Percentiles rank a stretch among this genome's conserved stretches.
Evolutionary conservation across 257 asterid genomes (phyloP).

Genomic region (Nicotiana otophora): DNA sequence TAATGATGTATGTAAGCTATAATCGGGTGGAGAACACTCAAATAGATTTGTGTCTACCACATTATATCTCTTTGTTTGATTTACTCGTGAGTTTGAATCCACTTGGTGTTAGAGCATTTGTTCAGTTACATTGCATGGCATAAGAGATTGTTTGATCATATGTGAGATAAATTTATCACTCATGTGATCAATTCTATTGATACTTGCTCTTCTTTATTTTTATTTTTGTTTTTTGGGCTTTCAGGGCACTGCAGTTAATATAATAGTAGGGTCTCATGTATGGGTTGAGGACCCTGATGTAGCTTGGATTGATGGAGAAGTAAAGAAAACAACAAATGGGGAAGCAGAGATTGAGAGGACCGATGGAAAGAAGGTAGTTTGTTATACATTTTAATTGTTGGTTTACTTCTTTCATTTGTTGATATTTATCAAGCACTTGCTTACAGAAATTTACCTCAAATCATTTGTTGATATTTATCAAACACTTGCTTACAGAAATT

Average conservation of each 20-base stretch:
- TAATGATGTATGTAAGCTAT: background rate
- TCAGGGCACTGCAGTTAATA: conserved; percentile 87
- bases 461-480: background rate
- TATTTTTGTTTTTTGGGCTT: conserved; percentile 10
- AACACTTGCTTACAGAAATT: background rate
- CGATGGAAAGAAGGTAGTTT: conserved; percentile 74
- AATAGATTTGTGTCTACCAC: background rate
- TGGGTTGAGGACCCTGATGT: conserved; percentile 77
- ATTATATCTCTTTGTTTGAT: background rate
- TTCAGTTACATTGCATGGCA: background rate
- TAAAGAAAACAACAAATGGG: conserved; percentile 61
- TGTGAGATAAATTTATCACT: background rate
- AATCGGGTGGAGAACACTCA: background rate
- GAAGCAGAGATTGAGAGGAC: conserved; percentile 65
- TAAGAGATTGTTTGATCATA: background rate
- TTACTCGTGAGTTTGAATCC: background rate
- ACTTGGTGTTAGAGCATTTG: background rate
- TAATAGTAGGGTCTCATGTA: conserved; percentile 88
- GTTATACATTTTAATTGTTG: background rate
- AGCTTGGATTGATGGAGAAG: conserved; percentile 88
- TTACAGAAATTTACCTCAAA: background rate
- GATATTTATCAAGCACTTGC: background rate
- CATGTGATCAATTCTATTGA: background rate
- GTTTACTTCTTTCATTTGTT: background rate
- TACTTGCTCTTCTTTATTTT: background rate